Base-by-base conservation (phyloP, 345 rosid species). In the Nephelium lappaceum region DNA sequence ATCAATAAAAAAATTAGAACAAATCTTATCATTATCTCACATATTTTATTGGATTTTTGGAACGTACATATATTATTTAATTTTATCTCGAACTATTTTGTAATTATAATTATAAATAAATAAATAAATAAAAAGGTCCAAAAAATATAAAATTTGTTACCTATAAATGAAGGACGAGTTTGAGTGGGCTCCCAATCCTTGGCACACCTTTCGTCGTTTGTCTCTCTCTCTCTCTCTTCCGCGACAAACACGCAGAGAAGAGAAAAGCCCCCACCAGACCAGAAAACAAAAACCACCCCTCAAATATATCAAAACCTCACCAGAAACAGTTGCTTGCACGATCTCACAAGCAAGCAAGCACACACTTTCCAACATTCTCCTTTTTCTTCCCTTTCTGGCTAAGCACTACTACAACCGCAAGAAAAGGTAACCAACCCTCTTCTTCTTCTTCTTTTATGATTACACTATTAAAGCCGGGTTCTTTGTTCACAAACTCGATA, bases 311-410 rank as follows among this genome's bases (percentile, higher is more conserved):
- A 65, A 45, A 42, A 25, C 6, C 25, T 58, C 27, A 6, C 63
- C 63, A 58, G 8, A 69, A 14, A 53, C 38, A 55, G 72, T 76
- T 67, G 79, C 79, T 67, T 67, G 73, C 73, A 76, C 66, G 73
- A 76, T 67, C 79, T 67, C 36, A 31, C 47, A 65, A 47, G 71
- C 78, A 49, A 60, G 43, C 43, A 41, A 6, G 43, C 43, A 75
- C 4, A 3, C 24, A 43, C 73, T 71, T 39, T 19, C 58, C 9
- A 31, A 24, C n/a, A 8, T 2, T 55, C 38, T 12, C 24, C 18
- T 38, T 66, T 75, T 53, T 55, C 72, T 66, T 38, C 15, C 65
- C 72, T 76, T 76, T 67, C 39, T 76, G 72, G 51, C 39, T 15
- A 49, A 66, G 72, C 78, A 36, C 69, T 5, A 41, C 41, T 21